Evolutionary conservation across 139 green algal genomes (phyloP).

Genomic region (Haematococcus lacustris): DNA sequence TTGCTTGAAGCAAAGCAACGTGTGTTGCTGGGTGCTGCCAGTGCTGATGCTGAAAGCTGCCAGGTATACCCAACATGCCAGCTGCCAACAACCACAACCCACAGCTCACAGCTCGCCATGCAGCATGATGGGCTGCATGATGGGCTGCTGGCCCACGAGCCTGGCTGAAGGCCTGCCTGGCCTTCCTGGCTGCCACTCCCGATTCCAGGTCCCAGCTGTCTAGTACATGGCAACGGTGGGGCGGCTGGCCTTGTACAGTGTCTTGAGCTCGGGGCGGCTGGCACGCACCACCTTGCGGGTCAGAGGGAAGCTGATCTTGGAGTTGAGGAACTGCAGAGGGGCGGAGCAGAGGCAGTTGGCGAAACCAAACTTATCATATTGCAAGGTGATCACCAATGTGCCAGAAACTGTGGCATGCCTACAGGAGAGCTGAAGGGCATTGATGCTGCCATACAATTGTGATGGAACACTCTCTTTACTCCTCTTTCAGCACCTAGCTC

Average conservation of each 20-base stretch:
- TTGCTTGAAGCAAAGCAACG: no score
- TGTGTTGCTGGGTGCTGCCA: no score
- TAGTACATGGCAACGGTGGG: conserved; percentile 76
- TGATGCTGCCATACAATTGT: not conserved
- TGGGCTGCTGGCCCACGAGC: no score
- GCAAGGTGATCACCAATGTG: not conserved
- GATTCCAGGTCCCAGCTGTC: no score
- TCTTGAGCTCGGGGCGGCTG: conserved; percentile 54
- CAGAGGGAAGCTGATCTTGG: conserved; percentile 91
- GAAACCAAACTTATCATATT: not conserved
- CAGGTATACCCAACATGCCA: no score
- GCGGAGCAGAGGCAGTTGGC: not conserved
- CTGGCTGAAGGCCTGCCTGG: no score
- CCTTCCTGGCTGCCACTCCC: no score
- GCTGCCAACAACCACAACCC: no score
- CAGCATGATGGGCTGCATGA: no score
- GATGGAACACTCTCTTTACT: not conserved
- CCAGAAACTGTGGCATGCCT: not conserved
- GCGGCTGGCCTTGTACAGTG: conserved; percentile 81
- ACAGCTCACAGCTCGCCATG: no score
- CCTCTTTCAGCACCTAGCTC: not conserved
- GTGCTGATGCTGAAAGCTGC: no score
- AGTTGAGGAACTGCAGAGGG: conserved; percentile 91
- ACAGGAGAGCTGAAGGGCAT: not conserved
- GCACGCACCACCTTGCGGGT: conserved; percentile 48